Base-by-base conservation (phyloP, 2,329 filamentous ascomycete species). In the Lachnellula arida region DNA sequence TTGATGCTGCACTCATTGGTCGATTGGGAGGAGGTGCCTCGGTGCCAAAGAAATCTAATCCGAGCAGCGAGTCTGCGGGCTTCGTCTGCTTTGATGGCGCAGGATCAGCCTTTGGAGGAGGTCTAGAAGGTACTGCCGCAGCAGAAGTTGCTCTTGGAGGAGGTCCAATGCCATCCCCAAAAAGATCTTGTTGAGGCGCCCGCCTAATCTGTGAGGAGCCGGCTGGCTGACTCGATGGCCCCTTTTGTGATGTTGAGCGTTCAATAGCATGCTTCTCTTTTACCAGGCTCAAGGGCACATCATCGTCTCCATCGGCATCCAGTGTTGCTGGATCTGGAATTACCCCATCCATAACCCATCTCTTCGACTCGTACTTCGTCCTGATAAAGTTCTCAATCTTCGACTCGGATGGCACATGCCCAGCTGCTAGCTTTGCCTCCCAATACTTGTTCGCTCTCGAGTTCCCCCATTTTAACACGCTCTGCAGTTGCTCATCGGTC, bases 341-440 rank as follows among this genome's bases (percentile, higher is more conserved):
- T 5, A 85, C 86, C 1, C 94, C 94, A 59, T 99, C 94, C 92
- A 97, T 97, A n/a, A 91, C 88, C 94, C 94, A 99, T 76, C 95
- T 82, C 82, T 96, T 97, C 53, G 94, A 88, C 73, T 99, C 94
- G 74, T 99, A 99, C 75, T 99, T 99, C 55, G 95, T 99, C 64
- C 94, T 86, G 67, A 99, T 97, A 70, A 99, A 99, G 78, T 97
- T 99, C 81, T 99, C 94, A 66, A 99, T 97, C 81, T 99, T 99
- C 64, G 89, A 83, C 77, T 99, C 95, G 22, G 93, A 96, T 1
- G 94, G 94, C 47, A 93, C 85, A 74, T 99, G 94, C 57, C 92
- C 92, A 14, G 87, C 76, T 2, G 93, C 91, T 68, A 99, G 76
- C 76, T 97, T 99, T 60, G 89, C 84, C 75, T 99, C 95, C 93